Base-by-base conservation (phyloP, 208 protist species). In the Trypanosoma brucei region DNA sequence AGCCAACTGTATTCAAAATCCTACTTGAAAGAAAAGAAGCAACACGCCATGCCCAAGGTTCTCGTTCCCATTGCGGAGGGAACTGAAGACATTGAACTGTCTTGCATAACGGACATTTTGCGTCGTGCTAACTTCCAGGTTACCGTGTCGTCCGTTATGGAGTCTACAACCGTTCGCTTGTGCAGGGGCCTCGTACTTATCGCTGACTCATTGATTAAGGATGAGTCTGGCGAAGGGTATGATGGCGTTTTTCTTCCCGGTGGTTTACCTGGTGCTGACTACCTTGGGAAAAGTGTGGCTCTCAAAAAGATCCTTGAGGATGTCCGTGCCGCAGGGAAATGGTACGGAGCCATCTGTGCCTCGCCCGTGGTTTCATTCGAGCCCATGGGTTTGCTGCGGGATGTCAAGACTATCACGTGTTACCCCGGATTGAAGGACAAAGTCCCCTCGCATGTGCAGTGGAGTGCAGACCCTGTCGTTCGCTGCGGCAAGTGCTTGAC, bases 61-160 rank as follows among this genome's bases (percentile, higher is more conserved):
- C 81, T 95, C 46, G 86, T 95, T 67, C 84, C 81, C 48, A 81
- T 82, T 6, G 86, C 89, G 30, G 83, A 92, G 70, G 80, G 84
- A 60, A 78, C 82, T 22, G 89, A 95, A 69, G 89, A 95, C 55
- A 95, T 95, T 79, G 89, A 95, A 72, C 62, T 93, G 6, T 80
- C 81, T 34, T 88, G 81, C 75, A 81, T 90, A 42, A 89, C 81
- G n/a, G 83, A 95, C 59, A 78, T 95, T 59, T 76, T 95, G 13
- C 65, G 65, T 14, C 86, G 89, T 37, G 84, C 69, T 9, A 83
- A 68, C 0, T 65, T 95, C 62, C 76, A 86, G 13, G 79, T 92
- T 8, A 92, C 84, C 0, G 72, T 95, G 31, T 80, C 84, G 5
- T 91, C 84, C 22, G 84, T 88, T 44, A 91, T 90, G 78, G 73